These are phyloP conservation scores for Exophiala bonariae DNA, from an alignment of 2,329 filamentous ascomycete species.

Conservation along the genomic window DNA sequence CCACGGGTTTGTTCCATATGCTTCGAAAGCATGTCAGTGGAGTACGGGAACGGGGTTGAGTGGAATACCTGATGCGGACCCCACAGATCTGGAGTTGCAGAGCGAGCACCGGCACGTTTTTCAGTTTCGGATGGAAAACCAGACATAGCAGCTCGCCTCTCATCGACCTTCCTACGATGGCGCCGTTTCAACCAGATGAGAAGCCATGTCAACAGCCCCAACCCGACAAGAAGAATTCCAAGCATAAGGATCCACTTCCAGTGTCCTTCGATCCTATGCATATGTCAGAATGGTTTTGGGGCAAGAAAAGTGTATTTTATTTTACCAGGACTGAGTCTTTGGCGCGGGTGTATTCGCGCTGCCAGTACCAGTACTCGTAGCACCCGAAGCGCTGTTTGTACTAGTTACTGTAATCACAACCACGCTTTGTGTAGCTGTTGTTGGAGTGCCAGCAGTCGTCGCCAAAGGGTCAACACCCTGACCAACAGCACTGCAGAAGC, in stretches of 20 bases:
- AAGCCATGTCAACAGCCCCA: slow-evolving; percentile 65
- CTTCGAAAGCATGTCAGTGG: slow-evolving; percentile 10
- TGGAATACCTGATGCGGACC: slow-evolving; percentile 34
- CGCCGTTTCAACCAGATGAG: slow-evolving; percentile 72
- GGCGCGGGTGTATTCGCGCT: slow-evolving; percentile 6
- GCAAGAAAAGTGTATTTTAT: background rate
- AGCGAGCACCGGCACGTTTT: slow-evolving; percentile 32
- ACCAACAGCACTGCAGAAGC: slow-evolving; percentile 59
- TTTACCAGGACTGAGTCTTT: slow-evolving; percentile 23
- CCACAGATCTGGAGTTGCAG: slow-evolving; percentile 33
- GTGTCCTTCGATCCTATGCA: slow-evolving; percentile 64
- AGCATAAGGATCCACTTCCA: slow-evolving; percentile 83
- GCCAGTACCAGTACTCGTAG: slow-evolving; percentile 25
- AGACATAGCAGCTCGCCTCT: slow-evolving; percentile 46
- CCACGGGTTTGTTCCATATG: slow-evolving; percentile 28
- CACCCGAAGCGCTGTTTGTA: slow-evolving; percentile 25
- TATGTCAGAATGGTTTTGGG: slow-evolving; percentile 21
- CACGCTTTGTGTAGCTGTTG: slow-evolving; percentile 24
- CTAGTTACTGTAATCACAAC: slow-evolving; percentile 22
- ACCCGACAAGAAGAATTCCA: slow-evolving; percentile 69
- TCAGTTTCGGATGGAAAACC: slow-evolving; percentile 29
- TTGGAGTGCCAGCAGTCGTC: slow-evolving; percentile 31
- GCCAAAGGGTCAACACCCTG: slow-evolving; percentile 35
- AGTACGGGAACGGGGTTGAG: background rate
- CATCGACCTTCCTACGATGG: slow-evolving; percentile 64